A percentile compares a stretch with the other conserved stretches of the same genome.
Conservation (phyloP, 2,329 filamentous ascomycete species). For the Whalleya microplaca region DNA sequence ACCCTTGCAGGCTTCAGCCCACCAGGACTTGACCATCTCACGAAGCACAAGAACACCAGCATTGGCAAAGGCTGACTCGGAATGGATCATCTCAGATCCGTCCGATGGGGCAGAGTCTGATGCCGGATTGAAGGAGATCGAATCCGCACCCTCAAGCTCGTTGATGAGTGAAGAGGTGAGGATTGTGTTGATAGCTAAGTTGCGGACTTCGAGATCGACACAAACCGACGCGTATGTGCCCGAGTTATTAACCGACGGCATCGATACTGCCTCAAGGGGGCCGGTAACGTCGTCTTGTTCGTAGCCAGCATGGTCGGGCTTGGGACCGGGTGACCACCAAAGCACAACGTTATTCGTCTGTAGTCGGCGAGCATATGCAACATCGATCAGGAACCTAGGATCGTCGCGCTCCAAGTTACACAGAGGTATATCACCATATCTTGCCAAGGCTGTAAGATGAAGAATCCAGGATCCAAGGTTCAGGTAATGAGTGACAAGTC, state of each 20-base stretch:
- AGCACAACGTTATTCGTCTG: conserved; percentile 91
- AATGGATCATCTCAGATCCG: conserved; percentile 72
- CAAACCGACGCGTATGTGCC: conserved; percentile 96
- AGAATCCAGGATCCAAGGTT: conserved; percentile 91
- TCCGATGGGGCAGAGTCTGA: conserved; percentile 64
- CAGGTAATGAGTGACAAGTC: conserved; percentile 86
- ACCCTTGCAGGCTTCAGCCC: conserved; percentile 88
- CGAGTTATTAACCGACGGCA: conserved; percentile 91
- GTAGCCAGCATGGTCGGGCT: conserved; percentile 93
- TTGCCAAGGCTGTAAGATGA: conserved; percentile 83
- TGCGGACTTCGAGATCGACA: conserved; percentile 91
- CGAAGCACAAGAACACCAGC: conserved; percentile 88
- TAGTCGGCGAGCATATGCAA: conserved; percentile 88
- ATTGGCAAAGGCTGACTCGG: conserved; percentile 90
- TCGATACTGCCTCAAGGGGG: conserved; percentile 81
- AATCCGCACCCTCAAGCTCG: conserved; percentile 88
- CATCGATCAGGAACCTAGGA: conserved; percentile 91
- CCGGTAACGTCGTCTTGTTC: conserved; percentile 89
- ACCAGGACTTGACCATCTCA: conserved; percentile 99
- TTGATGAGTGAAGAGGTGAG: conserved; percentile 96
- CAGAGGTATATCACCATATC: conserved; percentile 91
- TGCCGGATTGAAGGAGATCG: conserved; percentile 81
- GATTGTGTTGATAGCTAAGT: conserved; percentile 96
- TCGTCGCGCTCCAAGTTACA: conserved; percentile 96
- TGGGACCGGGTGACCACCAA: conserved; percentile 90